Evolutionary conservation across 2,329 filamentous ascomycete species (phyloP).

Genomic region (Myriosclerotinia duriaeana): DNA sequence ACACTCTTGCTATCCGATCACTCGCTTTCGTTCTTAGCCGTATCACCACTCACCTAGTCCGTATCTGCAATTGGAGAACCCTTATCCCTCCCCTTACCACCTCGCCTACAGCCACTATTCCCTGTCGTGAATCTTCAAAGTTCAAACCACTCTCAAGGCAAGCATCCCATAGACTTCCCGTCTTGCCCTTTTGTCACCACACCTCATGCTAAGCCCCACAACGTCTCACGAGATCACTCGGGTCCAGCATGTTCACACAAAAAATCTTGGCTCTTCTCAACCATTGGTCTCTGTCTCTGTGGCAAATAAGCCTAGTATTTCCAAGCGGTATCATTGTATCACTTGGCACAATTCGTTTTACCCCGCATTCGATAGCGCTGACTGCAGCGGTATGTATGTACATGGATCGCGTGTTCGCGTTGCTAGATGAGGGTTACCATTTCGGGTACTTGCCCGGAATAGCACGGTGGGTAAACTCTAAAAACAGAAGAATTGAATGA

Average conservation of each 20-base stretch:
- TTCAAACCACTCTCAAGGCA: neutral
- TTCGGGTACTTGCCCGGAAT: neutral
- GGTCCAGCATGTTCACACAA: slow-evolving; percentile 3
- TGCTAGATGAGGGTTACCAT: neutral
- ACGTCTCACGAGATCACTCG: slow-evolving; percentile 1
- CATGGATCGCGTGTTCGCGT: neutral
- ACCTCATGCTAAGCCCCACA: neutral
- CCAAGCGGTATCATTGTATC: neutral
- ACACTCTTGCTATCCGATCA: neutral
- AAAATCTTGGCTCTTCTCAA: neutral
- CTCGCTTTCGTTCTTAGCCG: neutral
- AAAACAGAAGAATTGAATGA: neutral
- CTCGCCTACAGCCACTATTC: neutral
- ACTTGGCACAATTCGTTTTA: neutral
- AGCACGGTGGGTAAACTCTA: neutral
- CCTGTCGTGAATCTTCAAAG: too few species aligned
- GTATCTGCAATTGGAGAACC: neutral
- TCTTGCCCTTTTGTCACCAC: neutral
- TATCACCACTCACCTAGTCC: neutral
- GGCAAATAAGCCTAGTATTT: slow-evolving; percentile 1
- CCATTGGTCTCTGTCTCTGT: neutral
- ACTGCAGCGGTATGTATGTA: slow-evolving; percentile 4
- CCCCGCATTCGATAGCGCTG: slow-evolving; percentile 12
- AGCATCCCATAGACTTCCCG: neutral
- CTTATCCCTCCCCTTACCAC: neutral